phyloP scores from a whole-genome alignment of 768 basidiomycete species.

The Cyathus striatus region DNA sequence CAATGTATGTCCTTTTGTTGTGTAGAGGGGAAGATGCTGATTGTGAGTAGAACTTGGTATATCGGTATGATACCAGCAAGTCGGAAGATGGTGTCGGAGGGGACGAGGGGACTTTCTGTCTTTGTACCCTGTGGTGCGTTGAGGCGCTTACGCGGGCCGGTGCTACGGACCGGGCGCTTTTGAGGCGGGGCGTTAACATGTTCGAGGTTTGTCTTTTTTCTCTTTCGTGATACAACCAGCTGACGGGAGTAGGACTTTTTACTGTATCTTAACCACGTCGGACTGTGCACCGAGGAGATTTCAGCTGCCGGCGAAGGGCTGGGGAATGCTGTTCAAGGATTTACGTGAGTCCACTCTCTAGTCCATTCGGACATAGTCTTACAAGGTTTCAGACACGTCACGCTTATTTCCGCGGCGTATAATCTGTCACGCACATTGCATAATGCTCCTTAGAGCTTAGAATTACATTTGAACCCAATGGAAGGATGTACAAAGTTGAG shows the following conservation, averaged over 20 bases:
- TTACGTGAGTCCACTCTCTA: constrained; percentile 55
- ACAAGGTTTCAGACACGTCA: constrained; percentile 56
- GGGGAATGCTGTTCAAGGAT: constrained; percentile 86
- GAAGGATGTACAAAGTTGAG: no score
- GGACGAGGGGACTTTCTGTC: constrained; percentile 91
- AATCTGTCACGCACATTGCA: constrained; percentile 67
- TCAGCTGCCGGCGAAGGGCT: constrained; percentile 84
- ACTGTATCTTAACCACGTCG: constrained; percentile 83
- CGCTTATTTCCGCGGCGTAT: constrained; percentile 80
- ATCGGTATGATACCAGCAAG: constrained; percentile 82
- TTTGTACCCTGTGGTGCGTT: constrained; percentile 81
- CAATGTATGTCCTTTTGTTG: constrained; percentile 45
- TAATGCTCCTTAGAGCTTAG: constrained; percentile 10
- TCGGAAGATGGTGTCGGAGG: constrained; percentile 94
- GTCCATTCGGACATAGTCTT: not conserved
- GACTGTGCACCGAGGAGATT: constrained; percentile 82
- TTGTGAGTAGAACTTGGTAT: constrained; percentile 68
- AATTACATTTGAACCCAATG: no score
- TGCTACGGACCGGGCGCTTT: constrained; percentile 61
- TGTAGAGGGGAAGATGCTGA: not conserved
- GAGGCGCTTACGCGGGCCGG: constrained; percentile 90
- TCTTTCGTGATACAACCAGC: not conserved
- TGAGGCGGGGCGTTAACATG: constrained; percentile 74
- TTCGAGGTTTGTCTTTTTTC: constrained; percentile 59
- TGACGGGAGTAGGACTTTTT: constrained; percentile 54